phyloP scores from a whole-genome alignment of 108 stramenopile genomes.

The Skeletonema marinoi region DNA sequence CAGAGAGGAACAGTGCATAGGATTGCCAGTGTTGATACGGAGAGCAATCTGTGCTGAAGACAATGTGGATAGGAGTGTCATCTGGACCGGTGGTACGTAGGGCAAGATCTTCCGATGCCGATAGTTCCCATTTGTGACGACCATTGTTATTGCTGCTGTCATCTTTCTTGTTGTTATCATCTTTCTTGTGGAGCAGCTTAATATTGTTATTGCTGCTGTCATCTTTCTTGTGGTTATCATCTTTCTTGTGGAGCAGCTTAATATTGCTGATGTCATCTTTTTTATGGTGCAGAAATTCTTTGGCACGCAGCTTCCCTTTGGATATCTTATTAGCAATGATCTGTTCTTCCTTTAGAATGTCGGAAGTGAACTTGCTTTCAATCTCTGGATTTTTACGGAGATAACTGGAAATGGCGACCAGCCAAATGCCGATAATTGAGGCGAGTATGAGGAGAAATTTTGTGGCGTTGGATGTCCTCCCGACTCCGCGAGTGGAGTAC shows the following conservation, averaged over 20 bases:
- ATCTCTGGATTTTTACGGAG: background rate
- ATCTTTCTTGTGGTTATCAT: background rate
- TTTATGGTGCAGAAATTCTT: background rate
- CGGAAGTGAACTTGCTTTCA: background rate
- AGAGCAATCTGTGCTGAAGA: conserved; percentile 84
- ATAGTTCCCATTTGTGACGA: conserved; percentile 2
- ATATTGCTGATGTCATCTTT: background rate
- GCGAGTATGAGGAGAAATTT: background rate
- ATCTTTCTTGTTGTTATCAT: background rate
- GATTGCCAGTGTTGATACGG: conserved; percentile 89
- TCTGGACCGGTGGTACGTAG: background rate
- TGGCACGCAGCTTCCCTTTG: background rate
- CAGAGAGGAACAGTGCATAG: conserved; percentile 74
- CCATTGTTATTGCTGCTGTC: background rate
- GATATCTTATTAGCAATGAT: background rate
- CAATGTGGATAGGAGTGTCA: background rate
- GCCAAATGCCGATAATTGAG: background rate
- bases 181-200: too few relatives aligned
- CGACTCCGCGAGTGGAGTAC: background rate
- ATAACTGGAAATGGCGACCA: background rate
- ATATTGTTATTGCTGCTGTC: background rate
- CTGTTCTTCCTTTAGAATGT: background rate
- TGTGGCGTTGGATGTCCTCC: background rate
- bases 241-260: too few relatives aligned
- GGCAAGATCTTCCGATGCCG: background rate